Evolutionary conservation across 768 basidiomycete species (phyloP).

Genomic region (Lactarius akahatsu): DNA sequence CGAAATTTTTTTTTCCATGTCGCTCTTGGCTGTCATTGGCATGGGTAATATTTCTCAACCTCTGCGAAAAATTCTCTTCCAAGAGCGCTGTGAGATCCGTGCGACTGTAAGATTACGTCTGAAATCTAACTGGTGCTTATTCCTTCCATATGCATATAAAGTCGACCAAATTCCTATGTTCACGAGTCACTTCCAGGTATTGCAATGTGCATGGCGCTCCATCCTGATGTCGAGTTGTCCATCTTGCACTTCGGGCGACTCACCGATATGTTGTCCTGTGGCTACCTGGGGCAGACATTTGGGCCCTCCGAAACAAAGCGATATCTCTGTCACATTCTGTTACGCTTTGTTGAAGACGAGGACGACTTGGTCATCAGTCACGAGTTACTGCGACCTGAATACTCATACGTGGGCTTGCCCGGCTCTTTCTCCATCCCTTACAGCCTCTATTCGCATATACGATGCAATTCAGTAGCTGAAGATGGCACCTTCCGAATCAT

Average conservation of each 20-base stretch:
- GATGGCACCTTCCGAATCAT: conserved; percentile 17
- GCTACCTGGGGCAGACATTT: conserved; percentile 21
- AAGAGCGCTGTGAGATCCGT: not conserved
- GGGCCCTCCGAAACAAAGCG: conserved; percentile 11
- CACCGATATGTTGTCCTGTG: conserved; percentile 9
- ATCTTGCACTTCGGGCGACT: conserved; percentile 9
- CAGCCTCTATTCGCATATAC: conserved; percentile 19
- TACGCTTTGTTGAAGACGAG: conserved; percentile 15
- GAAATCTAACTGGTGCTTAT: not conserved
- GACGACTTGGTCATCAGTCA: conserved; percentile 21
- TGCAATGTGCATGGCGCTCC: conserved; percentile 4
- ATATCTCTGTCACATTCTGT: conserved; percentile 16
- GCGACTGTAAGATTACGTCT: not conserved
- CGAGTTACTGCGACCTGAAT: conserved; percentile 14
- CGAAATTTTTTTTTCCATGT: conserved; percentile 9
- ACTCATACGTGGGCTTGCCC: conserved; percentile 22
- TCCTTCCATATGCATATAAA: conserved; percentile 13
- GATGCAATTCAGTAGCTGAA: conserved; percentile 17
- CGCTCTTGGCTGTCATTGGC: not conserved
- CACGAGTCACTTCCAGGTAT: not conserved
- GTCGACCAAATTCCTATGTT: too few relatives aligned
- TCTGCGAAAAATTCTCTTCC: not conserved
- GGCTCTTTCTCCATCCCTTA: conserved; percentile 19
- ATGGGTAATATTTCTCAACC: not conserved
- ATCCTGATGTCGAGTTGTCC: not conserved